phyloP scores from a whole-genome alignment of 2,329 filamentous ascomycete genomes.

The Ascochyta clinopodiicola region DNA sequence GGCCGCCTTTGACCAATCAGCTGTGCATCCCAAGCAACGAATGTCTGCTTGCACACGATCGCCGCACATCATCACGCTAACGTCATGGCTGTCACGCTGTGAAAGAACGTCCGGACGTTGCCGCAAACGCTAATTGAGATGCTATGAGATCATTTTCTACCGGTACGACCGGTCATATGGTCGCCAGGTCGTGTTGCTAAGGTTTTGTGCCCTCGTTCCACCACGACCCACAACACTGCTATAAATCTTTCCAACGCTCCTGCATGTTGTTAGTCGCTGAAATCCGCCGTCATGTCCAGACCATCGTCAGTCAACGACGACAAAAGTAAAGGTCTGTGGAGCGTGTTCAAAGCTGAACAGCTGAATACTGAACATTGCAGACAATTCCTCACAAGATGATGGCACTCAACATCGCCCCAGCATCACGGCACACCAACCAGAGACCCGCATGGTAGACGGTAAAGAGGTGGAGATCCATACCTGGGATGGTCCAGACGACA shows the following conservation, averaged over 20 bases:
- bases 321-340: constrained; percentile 19
- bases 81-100: constrained; percentile 1
- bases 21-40: neutral
- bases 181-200: neutral
- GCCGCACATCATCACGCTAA: constrained; percentile 1
- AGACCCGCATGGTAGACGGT: constrained; percentile 23
- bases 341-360: neutral
- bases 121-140: neutral
- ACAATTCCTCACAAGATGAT: constrained; percentile 5
- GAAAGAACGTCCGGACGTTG: neutral
- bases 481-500: constrained; percentile 32
- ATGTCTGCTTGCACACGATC: neutral
- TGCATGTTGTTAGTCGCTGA: neutral
- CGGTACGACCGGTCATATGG: neutral
- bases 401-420: constrained; percentile 7
- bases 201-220: neutral
- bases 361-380: neutral
- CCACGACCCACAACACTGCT: neutral
- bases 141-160: constrained; percentile 11
- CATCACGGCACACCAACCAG: constrained; percentile 3
- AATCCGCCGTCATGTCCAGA: constrained; percentile 16
- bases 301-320: constrained; percentile 15
- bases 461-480: constrained; percentile 34
- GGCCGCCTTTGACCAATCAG: neutral
- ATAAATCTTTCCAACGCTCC: neutral